Evolutionary conservation across 495 filamentous ascomycete species (phyloP).

Genomic region (Aspergillus incahuasiensis): DNA sequence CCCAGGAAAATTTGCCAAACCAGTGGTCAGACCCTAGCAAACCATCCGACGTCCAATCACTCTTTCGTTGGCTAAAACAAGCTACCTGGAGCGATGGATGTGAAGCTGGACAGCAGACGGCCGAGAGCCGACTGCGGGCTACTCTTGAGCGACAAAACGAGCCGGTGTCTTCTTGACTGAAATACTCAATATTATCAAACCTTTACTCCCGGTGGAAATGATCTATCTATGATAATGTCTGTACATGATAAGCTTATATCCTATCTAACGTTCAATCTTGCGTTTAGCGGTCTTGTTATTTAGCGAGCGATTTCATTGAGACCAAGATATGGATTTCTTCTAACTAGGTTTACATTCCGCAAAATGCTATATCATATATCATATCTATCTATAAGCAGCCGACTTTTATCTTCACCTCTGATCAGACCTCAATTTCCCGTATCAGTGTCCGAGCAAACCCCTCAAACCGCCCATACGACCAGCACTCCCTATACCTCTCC

Average conservation of each 20-base stretch:
- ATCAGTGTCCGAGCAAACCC: constrained; percentile 57
- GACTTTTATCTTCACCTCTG: not conserved
- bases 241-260: not conserved
- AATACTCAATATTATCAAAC: not conserved
- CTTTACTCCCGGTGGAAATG: not conserved
- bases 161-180: not conserved
- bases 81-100: constrained; percentile 19
- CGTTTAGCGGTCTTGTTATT: not conserved
- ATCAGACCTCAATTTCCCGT: constrained; percentile 33
- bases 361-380: not conserved
- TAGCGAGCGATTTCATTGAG: not conserved
- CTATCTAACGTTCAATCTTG: not conserved
- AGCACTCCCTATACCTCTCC: constrained; percentile 74
- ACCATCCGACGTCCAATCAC: constrained; percentile 25
- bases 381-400: not conserved
- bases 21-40: not conserved
- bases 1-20: not conserved
- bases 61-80: constrained; percentile 37
- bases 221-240: not conserved
- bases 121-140: constrained; percentile 36
- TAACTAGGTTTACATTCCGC: constrained; percentile 3
- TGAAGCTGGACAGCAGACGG: constrained; percentile 24
- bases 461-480: constrained; percentile 68
- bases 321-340: not conserved
- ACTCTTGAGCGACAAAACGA: constrained; percentile 27